Percentiles rank a stretch among this genome's conserved stretches.
phyloP scores from a whole-genome alignment of 2,329 filamentous ascomycete species.

The Sordariomycetes sp. region DNA sequence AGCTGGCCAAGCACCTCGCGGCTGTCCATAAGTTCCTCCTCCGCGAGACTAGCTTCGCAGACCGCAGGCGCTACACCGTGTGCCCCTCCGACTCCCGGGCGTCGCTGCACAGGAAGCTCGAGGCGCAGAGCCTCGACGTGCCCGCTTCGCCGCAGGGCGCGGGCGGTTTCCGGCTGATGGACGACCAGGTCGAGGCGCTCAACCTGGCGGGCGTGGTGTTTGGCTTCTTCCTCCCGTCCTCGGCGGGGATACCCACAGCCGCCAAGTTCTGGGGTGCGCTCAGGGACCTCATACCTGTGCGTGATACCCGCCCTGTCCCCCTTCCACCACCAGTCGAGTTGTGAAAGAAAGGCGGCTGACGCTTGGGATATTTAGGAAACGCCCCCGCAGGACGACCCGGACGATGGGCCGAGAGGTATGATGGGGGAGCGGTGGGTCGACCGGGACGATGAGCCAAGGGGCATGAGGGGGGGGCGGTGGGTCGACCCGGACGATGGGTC shows the following conservation, averaged over 20 bases:
- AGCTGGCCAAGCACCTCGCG: slow-evolving; percentile 2
- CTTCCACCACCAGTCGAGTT: background rate
- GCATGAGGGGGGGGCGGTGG: too few species aligned
- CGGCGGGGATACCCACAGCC: slow-evolving; percentile 8
- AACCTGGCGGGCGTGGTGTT: slow-evolving; percentile 12
- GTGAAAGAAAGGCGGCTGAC: background rate
- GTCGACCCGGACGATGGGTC: too few species aligned
- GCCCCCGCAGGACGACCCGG: too few species aligned
- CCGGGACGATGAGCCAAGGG: too few species aligned
- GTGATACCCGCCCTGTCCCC: background rate
- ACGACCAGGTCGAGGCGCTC: slow-evolving; percentile 12
- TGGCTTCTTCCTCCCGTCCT: slow-evolving; percentile 12
- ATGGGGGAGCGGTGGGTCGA: too few species aligned
- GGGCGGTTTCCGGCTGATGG: slow-evolving; percentile 1
- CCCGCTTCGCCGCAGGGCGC: slow-evolving; percentile 5
- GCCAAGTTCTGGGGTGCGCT: slow-evolving; percentile 14
- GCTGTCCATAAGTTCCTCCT: slow-evolving; percentile 9
- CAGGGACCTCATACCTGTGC: background rate
- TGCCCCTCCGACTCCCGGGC: slow-evolving; percentile 9
- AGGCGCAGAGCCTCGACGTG: background rate
- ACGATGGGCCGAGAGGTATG: too few species aligned
- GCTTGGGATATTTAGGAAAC: too few species aligned
- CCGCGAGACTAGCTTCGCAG: slow-evolving; percentile 7
- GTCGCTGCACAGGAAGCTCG: slow-evolving; percentile 6
- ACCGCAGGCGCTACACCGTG: slow-evolving; percentile 9